Base-by-base conservation (phyloP, 768 basidiomycete genomes). In the Panaeolus papilionaceus region DNA sequence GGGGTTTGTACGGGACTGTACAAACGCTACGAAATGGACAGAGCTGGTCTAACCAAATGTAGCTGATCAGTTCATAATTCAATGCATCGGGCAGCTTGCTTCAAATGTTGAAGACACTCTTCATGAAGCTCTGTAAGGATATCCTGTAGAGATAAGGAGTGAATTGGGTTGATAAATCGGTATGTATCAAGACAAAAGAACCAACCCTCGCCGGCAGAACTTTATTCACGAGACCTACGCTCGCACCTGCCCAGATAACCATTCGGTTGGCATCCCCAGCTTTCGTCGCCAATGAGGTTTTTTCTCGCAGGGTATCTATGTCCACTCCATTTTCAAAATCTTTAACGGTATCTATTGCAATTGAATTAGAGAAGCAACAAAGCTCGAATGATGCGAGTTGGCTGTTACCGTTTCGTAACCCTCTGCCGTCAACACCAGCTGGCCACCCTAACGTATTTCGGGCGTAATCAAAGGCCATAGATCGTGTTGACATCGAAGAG, bases 241-340 rank as follows among this genome's bases (percentile, higher is more conserved):
- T 87, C 45, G 85, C 82, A 49, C 92, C 92, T 14, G 90, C 86
- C 92, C 92, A 93, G 12, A 88, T 83, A 2, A 90, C 76, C 67
- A 87, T 82, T 49, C 88, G 80, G 65, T 82, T 79, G 10, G 79
- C 74, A 69, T 93, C 86, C 47, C 78, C 80, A 26, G 76, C 76
- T 69, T 77, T 78, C 8, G 78, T 74, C 5, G 82, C 89, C 64
- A 84, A 81, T n/a, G 72, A 73, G 68, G 84, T 88, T 69, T 80
- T 85, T 40, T 74, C 73, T 70, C 79, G 80, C 38, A 89, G 74
- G 37, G 74, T 76, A 23, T 80, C 76, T 20, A 88, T 71, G 61
- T 82, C 75, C 14, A 83, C 77, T 1, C 87, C 88, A 9, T 73
- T 77, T 23, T 88, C 86, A 68, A 84, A 79, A 64, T 91, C 90